Conservation (phyloP, 2,329 filamentous ascomycete genomes). For the Cordyceps pruinosa region DNA sequence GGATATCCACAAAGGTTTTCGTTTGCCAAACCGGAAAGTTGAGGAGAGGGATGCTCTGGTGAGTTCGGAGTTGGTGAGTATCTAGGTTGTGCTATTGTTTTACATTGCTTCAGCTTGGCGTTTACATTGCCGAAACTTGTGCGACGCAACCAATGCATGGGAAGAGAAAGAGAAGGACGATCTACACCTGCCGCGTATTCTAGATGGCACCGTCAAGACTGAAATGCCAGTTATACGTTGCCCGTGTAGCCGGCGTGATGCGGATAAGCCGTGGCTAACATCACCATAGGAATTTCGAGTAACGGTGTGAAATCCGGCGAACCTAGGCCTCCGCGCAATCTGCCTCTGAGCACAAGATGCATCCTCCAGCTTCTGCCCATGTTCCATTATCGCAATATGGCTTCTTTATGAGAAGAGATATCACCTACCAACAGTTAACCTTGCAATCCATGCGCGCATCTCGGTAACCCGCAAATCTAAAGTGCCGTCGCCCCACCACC, state of each 20-base stretch:
- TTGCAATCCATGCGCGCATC: neutral
- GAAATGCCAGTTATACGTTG: too few relatives aligned
- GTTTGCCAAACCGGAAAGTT: neutral
- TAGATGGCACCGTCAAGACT: too few relatives aligned
- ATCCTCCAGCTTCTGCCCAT: too few relatives aligned
- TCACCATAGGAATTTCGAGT: neutral
- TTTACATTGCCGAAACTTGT: conserved; percentile 8
- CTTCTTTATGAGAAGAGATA: neutral
- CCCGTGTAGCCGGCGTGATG: too few relatives aligned
- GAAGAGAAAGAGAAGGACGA: neutral
- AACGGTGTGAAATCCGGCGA: neutral
- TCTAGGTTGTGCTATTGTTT: neutral
- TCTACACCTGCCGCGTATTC: too few relatives aligned
- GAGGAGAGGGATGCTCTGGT: neutral
- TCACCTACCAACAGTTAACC: neutral
- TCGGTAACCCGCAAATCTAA: conserved; percentile 5
- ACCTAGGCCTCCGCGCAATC: too few relatives aligned
- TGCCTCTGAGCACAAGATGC: too few relatives aligned
- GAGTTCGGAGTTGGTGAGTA: neutral
- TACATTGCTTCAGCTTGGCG: neutral
- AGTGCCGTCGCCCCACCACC: neutral
- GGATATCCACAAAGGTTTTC: neutral
- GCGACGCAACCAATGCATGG: neutral
- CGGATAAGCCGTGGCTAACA: neutral
- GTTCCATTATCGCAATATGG: neutral